These are phyloP conservation scores for Pulveroboletus sp. DNA, from an alignment of 768 basidiomycete species.

Conservation along the genomic window DNA sequence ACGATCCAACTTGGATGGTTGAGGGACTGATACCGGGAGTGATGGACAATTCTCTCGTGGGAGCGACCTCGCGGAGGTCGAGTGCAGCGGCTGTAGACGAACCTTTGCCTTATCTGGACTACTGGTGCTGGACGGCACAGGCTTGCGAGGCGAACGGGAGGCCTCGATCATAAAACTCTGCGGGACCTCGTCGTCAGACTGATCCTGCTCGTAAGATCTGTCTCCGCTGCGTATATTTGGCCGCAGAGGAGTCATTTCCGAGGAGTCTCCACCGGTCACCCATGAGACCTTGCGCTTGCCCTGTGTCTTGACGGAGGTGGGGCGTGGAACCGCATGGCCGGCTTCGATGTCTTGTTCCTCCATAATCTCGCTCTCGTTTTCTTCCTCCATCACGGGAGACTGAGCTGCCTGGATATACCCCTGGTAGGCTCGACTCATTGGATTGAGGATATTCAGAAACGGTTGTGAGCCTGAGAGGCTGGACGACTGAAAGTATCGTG, in stretches of 20 bases:
- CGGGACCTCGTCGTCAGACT: conserved; percentile 80
- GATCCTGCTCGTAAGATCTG: conserved; percentile 51
- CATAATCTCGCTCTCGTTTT: conserved; percentile 39
- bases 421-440: conserved; percentile 66
- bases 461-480: conserved; percentile 59
- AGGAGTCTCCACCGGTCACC: conserved; percentile 48
- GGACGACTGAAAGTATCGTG: conserved; percentile 16
- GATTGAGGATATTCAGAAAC: conserved; percentile 79
- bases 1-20: conserved; percentile 58
- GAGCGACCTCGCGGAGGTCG: conserved; percentile 38
- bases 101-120: conserved; percentile 33
- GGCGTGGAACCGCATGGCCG: conserved; percentile 41
- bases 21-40: conserved; percentile 45
- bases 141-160: conserved; percentile 37
- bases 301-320: conserved; percentile 35
- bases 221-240: conserved; percentile 73
- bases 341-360: conserved; percentile 57
- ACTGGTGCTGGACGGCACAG: conserved; percentile 26
- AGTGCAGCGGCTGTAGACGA: conserved; percentile 50
- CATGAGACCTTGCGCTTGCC: conserved; percentile 55
- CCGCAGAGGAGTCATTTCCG: conserved; percentile 54
- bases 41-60: conserved; percentile 36
- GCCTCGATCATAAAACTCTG: conserved; percentile 85
- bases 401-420: conserved; percentile 75
- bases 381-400: conserved; percentile 71